Base-by-base conservation (phyloP, 1,284 basidiomycete genomes). In the Irpex sp. region DNA sequence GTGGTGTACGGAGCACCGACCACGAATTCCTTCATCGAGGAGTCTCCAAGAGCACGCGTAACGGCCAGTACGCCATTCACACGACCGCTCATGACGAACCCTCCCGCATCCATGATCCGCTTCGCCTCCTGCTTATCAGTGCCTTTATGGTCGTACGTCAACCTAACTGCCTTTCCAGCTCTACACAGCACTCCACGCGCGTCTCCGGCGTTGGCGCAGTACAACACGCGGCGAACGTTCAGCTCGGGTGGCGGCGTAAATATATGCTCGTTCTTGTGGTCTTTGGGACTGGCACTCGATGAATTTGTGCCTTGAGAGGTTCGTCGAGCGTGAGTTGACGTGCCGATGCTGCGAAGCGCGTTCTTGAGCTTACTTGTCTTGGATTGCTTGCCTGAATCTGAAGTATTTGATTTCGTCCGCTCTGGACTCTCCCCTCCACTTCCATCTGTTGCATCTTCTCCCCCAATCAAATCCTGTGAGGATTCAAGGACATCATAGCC, bases 141-240 rank as follows among this genome's bases (percentile, higher is more conserved):
- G 47, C 97, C 97, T 77, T 99, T 99, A 82, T 99, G 97, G 73
- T 99, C 97, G 75, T 99, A 99, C 13, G 97, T 99, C 73, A 99
- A 79, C 46, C 97, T 84, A 1, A 99, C 88, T 1, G 95, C 97
- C 71, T 89, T 91, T 19, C 97, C 97, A 5, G 83, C 87, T 39
- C 97, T 91, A 71, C 93, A 94, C 26, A 97, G 80, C 9, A 97
- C 94, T 4, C 90, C 94, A 49, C 95, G 82, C 5, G 94, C 95
- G 72, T 97, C 94, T 15, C 97, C 97, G 0, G 95, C 97, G 72
- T 99, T 99, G 47, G 97, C 97, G 57, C 91, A 93, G 74, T 99
- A 99, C 53, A 99, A 78, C 17, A 98, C 94, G 43, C 94, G 86
- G 63, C 88, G 84, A 17, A 83, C 68, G 9, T 66, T 54, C 7